Evolutionary conservation across 1,284 basidiomycete species (phyloP), one percentile per base, ranked within the genome.

Genomic region (Abortiporus biennis): DNA sequence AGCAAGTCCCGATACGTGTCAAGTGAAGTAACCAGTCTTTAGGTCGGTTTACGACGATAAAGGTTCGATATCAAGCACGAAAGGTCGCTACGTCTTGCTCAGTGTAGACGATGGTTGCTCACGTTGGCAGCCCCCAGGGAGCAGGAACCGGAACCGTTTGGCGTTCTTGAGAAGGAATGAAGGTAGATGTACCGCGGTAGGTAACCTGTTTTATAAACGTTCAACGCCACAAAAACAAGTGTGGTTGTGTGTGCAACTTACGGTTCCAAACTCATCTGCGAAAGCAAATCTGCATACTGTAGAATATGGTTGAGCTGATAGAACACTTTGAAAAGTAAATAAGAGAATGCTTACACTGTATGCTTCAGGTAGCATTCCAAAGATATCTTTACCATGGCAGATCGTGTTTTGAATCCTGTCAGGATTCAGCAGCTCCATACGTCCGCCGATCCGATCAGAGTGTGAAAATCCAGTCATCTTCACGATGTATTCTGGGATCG

Each of bases 381-480:
- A 84, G 17, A 83, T 74, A 48, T 84, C 80, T 46, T 72, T 71
- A 4, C 80, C 80, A 31, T 60, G 57, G 52, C 81, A 84, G 38
- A 84, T 76, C 6, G 68, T 74, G 27, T 72, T 57, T 52, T 83
- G 78, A 31, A 85, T 81, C 36, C 70, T 58, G 22, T 61, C 56
- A 0, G 73, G 73, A 16, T 73, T 63, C 22, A 82, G 63, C 1
- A 80, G 62, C 13, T 69, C 59, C 25, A 65, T 27, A 15, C 22
- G 54, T n/a, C 74, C 75, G 23, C 74, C 77, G 17, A 84, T 72
- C 21, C 80, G 72, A 48, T 84, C 80, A 16, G 74, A 67, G 63
- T 84, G 81, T 4, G 78, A 81, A 58, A 78, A 83, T 1, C 78
- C 60, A 40, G 59, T 62, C 77, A 82, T 82, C 62, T 83, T 83